Percentiles rank a stretch among this genome's conserved stretches.
Conservation (phyloP, 78 protist genomes). For the Dictyostelium firmibasis region DNA sequence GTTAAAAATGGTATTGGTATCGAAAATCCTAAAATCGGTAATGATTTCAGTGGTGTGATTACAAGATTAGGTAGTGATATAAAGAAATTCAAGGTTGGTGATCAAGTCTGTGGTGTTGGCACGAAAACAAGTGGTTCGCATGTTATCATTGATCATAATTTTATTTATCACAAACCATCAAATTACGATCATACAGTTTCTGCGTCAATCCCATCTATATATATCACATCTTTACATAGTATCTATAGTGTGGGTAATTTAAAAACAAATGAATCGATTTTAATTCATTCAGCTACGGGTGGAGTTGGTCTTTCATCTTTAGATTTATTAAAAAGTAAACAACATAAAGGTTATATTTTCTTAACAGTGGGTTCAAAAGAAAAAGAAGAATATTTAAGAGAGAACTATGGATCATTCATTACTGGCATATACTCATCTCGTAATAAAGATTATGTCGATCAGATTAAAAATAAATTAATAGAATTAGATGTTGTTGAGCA, state of each 20-base stretch:
- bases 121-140: not conserved
- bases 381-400: not conserved
- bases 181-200: not conserved
- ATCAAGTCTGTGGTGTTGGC: not conserved
- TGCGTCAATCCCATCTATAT: not conserved
- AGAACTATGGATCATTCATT: conserved; percentile 4
- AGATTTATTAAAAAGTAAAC: conserved; percentile 69
- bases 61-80: not conserved
- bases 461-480: not conserved
- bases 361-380: conserved; percentile 33
- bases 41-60: not conserved
- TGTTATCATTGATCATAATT: not conserved
- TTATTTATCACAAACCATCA: not conserved
- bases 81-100: not conserved
- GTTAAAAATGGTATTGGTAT: not conserved
- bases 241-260: not conserved
- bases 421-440: conserved; percentile 5
- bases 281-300: conserved; percentile 19
- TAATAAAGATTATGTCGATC: not conserved
- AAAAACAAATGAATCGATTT: not conserved
- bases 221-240: not conserved
- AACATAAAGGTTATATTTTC: conserved; percentile 15
- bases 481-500: not conserved
- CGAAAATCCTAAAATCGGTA: not conserved
- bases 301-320: conserved; percentile 65